phyloP scores from a whole-genome alignment of 345 rosid species.

The Punica granatum region DNA sequence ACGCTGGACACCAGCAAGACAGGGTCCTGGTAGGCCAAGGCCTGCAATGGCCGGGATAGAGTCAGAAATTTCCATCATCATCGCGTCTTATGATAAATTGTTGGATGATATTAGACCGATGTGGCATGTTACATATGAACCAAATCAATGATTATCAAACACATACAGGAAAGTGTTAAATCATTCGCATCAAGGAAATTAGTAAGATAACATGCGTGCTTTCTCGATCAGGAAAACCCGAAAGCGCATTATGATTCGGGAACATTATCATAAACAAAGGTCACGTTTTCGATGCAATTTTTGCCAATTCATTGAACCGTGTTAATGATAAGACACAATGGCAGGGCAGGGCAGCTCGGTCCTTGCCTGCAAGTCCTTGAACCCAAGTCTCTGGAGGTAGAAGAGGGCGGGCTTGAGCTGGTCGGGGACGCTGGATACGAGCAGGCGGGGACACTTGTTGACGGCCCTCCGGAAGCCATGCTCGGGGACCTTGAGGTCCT shows the following conservation, averaged over 20 bases:
- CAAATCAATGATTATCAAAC: too few relatives aligned
- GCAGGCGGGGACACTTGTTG: constrained; percentile 78
- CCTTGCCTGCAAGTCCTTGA: constrained; percentile 29
- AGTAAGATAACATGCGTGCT: too few relatives aligned
- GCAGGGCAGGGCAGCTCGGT: neutral
- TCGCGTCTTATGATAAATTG: too few relatives aligned
- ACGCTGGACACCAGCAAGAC: constrained; percentile 71
- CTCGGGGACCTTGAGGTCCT: constrained; percentile 52
- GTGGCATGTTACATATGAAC: too few relatives aligned
- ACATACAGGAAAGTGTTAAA: too few relatives aligned
- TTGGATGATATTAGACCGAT: too few relatives aligned
- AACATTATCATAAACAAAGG: too few relatives aligned
- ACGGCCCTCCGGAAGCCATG: constrained; percentile 46
- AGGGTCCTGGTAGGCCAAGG: constrained; percentile 76
- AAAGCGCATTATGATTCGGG: neutral
- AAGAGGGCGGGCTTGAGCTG: constrained; percentile 71
- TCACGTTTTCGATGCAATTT: neutral
- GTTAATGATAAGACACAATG: too few relatives aligned
- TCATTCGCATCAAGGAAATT: too few relatives aligned
- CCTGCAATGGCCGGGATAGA: constrained; percentile 13
- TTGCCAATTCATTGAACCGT: neutral
- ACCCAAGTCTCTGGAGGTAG: constrained; percentile 73
- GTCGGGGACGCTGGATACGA: constrained; percentile 52
- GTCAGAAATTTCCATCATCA: too few relatives aligned
- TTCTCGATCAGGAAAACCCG: too few relatives aligned